Conservation (phyloP, 2,329 filamentous ascomycete species). For the Fusarium staphyleae region DNA sequence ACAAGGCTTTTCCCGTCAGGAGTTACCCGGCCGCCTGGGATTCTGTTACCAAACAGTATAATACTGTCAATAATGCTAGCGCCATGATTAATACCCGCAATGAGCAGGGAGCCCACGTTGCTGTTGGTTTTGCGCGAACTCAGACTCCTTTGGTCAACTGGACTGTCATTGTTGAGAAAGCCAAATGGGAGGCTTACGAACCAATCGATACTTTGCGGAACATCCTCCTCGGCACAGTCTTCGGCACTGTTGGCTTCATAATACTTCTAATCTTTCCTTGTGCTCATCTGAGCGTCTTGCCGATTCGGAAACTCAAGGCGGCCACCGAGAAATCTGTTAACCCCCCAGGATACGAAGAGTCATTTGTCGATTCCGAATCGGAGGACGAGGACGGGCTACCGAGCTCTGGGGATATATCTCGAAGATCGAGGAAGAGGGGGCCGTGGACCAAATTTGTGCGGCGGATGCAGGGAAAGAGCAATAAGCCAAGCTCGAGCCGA, state of each 20-base stretch:
- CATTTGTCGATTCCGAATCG: conserved; percentile 52
- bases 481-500: conserved; percentile 43
- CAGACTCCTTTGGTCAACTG: conserved; percentile 76
- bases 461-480: conserved; percentile 46
- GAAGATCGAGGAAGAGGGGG: conserved; percentile 55
- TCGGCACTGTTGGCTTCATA: conserved; percentile 79
- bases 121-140: conserved; percentile 80
- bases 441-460: conserved; percentile 49
- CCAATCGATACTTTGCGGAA: conserved; percentile 79
- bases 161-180: conserved; percentile 82
- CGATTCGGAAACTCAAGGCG: conserved; percentile 76
- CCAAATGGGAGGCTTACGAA: conserved; percentile 74
- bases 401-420: conserved; percentile 52
- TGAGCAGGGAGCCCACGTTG: conserved; percentile 72
- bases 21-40: conserved; percentile 69
- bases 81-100: conserved; percentile 73
- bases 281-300: conserved; percentile 81
- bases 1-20: conserved; percentile 63
- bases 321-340: conserved; percentile 78
- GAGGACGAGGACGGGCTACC: conserved; percentile 52
- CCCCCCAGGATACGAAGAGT: conserved; percentile 66
- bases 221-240: conserved; percentile 84
- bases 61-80: conserved; percentile 70
- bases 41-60: conserved; percentile 62
- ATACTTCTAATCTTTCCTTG: conserved; percentile 77